phyloP scores from a whole-genome alignment of 2,329 filamentous ascomycete genomes.

The Botrytis tulipae region DNA sequence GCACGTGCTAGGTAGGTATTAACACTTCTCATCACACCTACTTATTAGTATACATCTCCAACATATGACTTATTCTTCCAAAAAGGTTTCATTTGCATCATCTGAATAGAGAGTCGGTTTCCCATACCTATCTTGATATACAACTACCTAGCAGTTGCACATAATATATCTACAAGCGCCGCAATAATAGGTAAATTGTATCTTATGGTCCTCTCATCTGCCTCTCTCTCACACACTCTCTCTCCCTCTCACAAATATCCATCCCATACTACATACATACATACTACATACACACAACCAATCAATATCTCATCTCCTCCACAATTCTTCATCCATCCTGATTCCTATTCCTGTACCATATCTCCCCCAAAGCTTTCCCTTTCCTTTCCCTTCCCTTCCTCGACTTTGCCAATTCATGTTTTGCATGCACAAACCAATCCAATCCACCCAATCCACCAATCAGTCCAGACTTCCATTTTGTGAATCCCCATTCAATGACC shows the following conservation, averaged over 20 bases:
- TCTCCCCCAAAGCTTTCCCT: neutral
- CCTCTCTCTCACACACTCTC: neutral
- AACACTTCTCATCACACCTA: neutral
- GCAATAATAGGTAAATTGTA: neutral
- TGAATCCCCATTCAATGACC: neutral
- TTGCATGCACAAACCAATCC: neutral
- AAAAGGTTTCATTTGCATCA: neutral
- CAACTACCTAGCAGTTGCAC: too few species aligned
- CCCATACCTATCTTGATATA: neutral
- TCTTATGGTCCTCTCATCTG: neutral
- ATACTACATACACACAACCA: neutral
- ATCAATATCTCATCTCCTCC: neutral
- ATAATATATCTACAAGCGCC: too few species aligned
- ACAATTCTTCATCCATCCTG: neutral
- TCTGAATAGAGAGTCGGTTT: neutral
- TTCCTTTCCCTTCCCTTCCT: neutral
- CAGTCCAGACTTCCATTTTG: neutral
- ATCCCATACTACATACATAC: neutral
- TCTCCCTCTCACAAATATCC: neutral
- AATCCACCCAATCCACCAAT: neutral
- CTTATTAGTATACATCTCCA: neutral
- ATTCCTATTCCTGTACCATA: neutral
- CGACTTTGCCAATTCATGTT: neutral
- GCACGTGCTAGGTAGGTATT: neutral
- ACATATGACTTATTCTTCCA: neutral